phyloP scores from a whole-genome alignment of 257 asterid genomes.

The Gynochthodes officinalis region DNA sequence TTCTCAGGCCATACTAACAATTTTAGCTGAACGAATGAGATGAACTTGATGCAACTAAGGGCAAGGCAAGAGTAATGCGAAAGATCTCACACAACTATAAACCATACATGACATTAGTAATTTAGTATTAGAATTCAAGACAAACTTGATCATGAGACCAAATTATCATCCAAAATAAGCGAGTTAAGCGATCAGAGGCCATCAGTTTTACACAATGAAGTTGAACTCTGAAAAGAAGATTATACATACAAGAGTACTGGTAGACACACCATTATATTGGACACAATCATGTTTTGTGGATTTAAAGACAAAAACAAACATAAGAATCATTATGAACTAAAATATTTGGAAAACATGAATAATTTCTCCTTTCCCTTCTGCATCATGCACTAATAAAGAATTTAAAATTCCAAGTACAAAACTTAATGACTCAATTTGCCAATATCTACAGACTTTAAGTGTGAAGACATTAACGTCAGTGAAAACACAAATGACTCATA shows the following conservation, averaged over 20 bases:
- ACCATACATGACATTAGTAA: neutral
- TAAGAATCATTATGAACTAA: neutral
- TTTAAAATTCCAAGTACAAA: neutral
- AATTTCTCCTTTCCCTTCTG: neutral
- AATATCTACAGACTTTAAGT: neutral
- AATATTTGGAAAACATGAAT: neutral
- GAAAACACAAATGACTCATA: neutral
- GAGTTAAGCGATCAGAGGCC: neutral
- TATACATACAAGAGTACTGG: no score
- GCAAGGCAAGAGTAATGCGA: neutral
- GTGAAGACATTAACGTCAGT: neutral
- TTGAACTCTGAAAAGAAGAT: neutral
- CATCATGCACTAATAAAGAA: neutral
- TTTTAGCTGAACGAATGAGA: neutral
- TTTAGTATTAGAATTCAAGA: no score
- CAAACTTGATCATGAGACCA: neutral
- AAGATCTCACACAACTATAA: neutral
- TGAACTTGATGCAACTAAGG: neutral
- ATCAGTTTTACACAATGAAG: neutral
- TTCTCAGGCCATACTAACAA: neutral
- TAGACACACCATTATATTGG: neutral
- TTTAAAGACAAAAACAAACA: neutral
- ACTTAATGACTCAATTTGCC: neutral
- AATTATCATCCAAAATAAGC: neutral
- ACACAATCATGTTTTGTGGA: neutral